These are phyloP conservation scores for Pseudomonodictys pantanalensis DNA, from an alignment of 495 filamentous ascomycete genomes.

Conservation along the genomic window DNA sequence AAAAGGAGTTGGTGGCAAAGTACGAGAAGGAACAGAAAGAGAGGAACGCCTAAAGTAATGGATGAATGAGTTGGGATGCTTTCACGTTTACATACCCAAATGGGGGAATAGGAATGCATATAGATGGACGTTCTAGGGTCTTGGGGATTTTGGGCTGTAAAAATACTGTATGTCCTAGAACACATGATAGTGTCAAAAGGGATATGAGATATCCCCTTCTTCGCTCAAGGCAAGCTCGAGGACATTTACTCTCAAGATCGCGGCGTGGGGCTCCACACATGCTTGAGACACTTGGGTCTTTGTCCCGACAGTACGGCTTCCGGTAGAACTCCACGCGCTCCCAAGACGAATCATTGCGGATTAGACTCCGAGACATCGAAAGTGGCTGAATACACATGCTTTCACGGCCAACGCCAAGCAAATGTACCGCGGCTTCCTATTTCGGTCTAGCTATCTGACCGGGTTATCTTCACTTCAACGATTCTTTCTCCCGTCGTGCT, in stretches of 20 bases:
- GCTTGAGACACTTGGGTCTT: too few relatives aligned
- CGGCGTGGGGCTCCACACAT: too few relatives aligned
- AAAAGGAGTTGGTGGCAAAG: slow-evolving; percentile 88
- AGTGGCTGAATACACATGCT: too few relatives aligned
- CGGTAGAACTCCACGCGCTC: too few relatives aligned
- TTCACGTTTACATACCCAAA: not conserved
- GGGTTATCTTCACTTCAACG: not conserved
- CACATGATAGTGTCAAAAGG: not conserved
- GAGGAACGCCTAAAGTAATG: slow-evolving; percentile 46
- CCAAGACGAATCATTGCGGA: too few relatives aligned
- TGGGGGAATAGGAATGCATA: not conserved
- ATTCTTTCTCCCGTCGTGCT: not conserved
- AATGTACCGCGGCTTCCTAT: not conserved
- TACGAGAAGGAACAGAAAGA: slow-evolving; percentile 81
- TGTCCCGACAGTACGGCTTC: too few relatives aligned
- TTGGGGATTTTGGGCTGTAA: not conserved
- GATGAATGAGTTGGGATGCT: not conserved
- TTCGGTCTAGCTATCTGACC: not conserved
- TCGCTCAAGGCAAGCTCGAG: not conserved
- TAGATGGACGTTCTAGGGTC: not conserved
- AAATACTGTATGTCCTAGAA: not conserved
- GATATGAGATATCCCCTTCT: not conserved
- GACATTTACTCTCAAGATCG: too few relatives aligned
- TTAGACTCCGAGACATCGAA: too few relatives aligned
- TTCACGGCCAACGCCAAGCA: not conserved